A percentile compares a stretch with the other conserved stretches of the same genome.
phyloP scores from a whole-genome alignment of 1,284 basidiomycete species.

The Tilletia horrida region DNA sequence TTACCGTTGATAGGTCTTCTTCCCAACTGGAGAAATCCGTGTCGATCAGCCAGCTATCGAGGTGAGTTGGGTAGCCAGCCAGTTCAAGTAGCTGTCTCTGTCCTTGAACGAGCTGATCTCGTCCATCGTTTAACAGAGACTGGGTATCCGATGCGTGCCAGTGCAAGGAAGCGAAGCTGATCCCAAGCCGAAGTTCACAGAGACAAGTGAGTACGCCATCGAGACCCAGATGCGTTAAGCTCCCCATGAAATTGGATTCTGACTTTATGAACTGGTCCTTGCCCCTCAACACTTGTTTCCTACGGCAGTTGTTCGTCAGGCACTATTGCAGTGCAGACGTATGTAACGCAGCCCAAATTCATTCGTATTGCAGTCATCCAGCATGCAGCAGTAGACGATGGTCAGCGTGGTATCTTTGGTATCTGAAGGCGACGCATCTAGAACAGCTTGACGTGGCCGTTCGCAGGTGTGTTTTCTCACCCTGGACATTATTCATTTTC shows the following conservation, averaged over 20 bases:
- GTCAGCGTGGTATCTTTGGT: too few species aligned
- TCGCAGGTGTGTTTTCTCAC: too few species aligned
- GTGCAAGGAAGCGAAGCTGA: neutral
- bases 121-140: neutral
- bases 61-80: neutral
- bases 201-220: neutral
- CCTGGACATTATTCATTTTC: too few species aligned
- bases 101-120: neutral
- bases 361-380: too few species aligned
- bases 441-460: too few species aligned
- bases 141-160: constrained; percentile 25
- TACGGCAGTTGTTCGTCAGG: neutral
- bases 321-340: neutral
- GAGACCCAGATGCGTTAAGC: neutral
- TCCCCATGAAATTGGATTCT: neutral
- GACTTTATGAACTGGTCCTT: too few species aligned
- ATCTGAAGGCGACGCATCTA: too few species aligned
- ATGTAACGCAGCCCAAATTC: too few species aligned
- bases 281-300: neutral
- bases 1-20: constrained; percentile 63
- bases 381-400: too few species aligned
- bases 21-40: constrained; percentile 59
- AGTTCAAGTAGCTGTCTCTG: neutral
- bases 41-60: constrained; percentile 16
- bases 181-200: constrained; percentile 16